Evolutionary conservation across 371 early-diverging fungal genomes (phyloP).

Genomic region (Circinella minor): DNA sequence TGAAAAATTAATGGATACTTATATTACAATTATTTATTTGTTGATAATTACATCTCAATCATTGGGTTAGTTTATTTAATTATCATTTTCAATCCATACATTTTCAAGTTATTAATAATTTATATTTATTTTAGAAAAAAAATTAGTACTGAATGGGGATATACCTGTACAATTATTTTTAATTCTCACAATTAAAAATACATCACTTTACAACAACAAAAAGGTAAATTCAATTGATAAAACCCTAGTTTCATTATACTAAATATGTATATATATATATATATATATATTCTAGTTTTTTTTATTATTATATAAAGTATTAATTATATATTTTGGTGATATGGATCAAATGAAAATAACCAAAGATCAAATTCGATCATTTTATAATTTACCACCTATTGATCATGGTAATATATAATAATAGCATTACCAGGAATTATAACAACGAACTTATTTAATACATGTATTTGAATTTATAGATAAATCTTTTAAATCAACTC

Average conservation of each 20-base stretch:
- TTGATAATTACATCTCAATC: background rate
- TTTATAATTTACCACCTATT: background rate
- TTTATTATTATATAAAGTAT: background rate
- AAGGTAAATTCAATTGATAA: background rate
- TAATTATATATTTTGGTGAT: background rate
- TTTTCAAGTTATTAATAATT: background rate
- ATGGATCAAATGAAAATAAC: background rate
- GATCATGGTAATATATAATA: background rate
- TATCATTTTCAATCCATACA: background rate
- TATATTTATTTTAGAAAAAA: background rate
- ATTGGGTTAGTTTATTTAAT: background rate
- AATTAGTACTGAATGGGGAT: background rate
- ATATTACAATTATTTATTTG: background rate
- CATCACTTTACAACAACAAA: background rate
- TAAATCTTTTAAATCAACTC: slow-evolving; percentile 11
- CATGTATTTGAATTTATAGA: background rate
- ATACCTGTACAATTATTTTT: background rate
- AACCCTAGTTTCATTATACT: too few species aligned
- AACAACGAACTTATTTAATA: background rate
- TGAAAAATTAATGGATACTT: slow-evolving; percentile 1
- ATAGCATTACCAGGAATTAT: background rate
- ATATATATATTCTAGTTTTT: background rate
- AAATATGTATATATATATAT: too few species aligned
- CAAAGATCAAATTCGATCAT: background rate
- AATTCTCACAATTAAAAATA: background rate